These are phyloP conservation scores for Oenanthe javanica DNA, from an alignment of 140 eudicot species.

Conservation along the genomic window DNA sequence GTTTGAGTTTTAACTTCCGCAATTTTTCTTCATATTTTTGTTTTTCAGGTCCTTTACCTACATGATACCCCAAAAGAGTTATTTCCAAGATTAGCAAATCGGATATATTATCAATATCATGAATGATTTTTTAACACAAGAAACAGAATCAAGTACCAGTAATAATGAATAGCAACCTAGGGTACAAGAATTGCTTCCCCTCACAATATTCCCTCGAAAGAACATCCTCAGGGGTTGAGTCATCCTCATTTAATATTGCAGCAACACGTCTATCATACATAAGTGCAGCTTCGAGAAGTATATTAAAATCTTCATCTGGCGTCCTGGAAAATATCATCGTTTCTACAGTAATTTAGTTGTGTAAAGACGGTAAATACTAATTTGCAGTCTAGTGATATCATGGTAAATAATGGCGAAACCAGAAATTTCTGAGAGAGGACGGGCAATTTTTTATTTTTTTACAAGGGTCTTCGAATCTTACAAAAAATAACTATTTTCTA, in stretches of 20 bases:
- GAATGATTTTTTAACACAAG: neutral
- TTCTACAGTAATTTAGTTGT: neutral
- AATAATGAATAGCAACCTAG: constrained; percentile 76
- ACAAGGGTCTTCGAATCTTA: no score
- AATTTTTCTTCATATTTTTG: constrained; percentile 76
- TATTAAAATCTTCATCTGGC: constrained; percentile 92
- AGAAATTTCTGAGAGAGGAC: no score
- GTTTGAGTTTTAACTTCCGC: constrained; percentile 65
- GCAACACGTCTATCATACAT: constrained; percentile 96
- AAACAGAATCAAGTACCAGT: constrained; percentile 47
- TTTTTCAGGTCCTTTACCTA: constrained; percentile 96
- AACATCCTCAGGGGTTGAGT: constrained; percentile 49
- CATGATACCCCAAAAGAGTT: constrained; percentile 15
- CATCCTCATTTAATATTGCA: constrained; percentile 71
- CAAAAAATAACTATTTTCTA: no score
- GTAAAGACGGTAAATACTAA: neutral
- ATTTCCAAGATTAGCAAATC: neutral
- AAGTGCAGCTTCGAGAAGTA: constrained; percentile 92
- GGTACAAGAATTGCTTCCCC: constrained; percentile 60
- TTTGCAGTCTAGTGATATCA: neutral
- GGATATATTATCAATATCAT: neutral
- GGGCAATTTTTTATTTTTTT: no score
- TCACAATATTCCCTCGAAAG: constrained; percentile 53
- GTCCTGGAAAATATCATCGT: constrained; percentile 48
- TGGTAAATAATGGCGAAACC: neutral